Base-by-base conservation (phyloP, 192 early-diverging fungal genomes). In the Entomortierella parvispora region DNA sequence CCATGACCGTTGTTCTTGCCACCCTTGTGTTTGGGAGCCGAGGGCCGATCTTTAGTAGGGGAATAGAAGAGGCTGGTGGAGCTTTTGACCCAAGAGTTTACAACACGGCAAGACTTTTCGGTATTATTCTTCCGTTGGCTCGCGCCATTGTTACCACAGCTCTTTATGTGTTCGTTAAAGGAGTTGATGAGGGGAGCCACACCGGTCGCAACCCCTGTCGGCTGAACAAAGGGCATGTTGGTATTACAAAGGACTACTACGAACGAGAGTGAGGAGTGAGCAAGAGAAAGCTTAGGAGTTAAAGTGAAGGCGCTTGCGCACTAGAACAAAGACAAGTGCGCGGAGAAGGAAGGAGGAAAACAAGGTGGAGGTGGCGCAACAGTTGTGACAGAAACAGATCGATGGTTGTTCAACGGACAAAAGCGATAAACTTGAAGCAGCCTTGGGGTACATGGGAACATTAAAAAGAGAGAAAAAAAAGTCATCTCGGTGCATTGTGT, bases 171-270 rank as follows among this genome's bases (percentile, higher is more conserved):
- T 5, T 42, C 28, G 15, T 40, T 59, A 26, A 18, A 44, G 48
- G 0, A 12, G 15, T 23, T 26, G 32, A 2, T 9, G 22, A 18
- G 11, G 47, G 22, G 23, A 17, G 46, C 14, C 2, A 63, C 22
- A 28, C 18, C 32, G 15, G 59, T 1, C 26, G 58, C 20, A 17
- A 67, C 64, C 2, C 65, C 72, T 37, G 50, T 77, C 2, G 72
- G 72, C 51, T 77, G 72, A 6, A 58, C 40, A 29, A 77, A 77
- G 2, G 72, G 72, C 72, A 77, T 76, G 46, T 10, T 59, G 32
- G 3, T 48, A 20, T 9, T 9, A 15, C 22, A 26, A 26, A 12
- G 10, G 23, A n/a, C n/a, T n/a, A n/a, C n/a, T n/a, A n/a, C n/a
- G 0, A 11, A 4, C 14, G 31, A 18, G 23, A 8, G 25, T 2